Base-by-base conservation (phyloP, 2,329 filamentous ascomycete species). In the Myotisia sp. region DNA sequence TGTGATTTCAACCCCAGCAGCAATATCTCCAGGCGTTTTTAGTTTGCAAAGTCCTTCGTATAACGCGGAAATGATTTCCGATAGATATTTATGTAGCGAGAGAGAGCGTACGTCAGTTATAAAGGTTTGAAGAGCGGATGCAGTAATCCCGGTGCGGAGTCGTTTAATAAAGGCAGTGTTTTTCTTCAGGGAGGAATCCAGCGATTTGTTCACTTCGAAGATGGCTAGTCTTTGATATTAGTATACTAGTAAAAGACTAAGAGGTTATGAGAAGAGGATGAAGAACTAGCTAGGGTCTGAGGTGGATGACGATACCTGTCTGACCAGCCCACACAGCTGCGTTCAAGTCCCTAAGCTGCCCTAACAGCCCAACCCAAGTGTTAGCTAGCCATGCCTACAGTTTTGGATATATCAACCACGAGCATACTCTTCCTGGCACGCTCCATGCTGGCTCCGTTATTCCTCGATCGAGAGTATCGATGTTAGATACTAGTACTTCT, bases 121-220 rank as follows among this genome's bases (percentile, higher is more conserved):
- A 59, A 95, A 92, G 39, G 84, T 90, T 45, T 72, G 67, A 36
- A 86, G 74, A 36, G 80, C 82, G 37, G 84, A 68, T 31, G 82
- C 64, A 43, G 80, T 86, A 43, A 95, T 77, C 40, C 84, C 82
- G 38, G 87, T 94, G 47, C 87, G 82, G 37, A 95, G 69, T 51
- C 87, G 83, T 62, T 93, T 94, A 54, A 95, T 95, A 58, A 95
- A 94, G 45, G 86, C 85, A 3, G 87, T 95, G 51, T 95, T 95
- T 67, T 94, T 95, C 64, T 93, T 94, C 57, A 95, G 69, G 33
- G 86, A 90, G 34, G 87, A 93, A 59, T 95, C 87, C 51, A 95
- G 77, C 19, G 81, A 79, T 52, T 72, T 71, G 56, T 74, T 76
- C 47, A 90, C 76, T 35, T 73, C 61, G 51, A 92, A 84, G 42